Base-by-base conservation (phyloP, 176 grass and related monocot species). In the Oryza brachyantha region DNA sequence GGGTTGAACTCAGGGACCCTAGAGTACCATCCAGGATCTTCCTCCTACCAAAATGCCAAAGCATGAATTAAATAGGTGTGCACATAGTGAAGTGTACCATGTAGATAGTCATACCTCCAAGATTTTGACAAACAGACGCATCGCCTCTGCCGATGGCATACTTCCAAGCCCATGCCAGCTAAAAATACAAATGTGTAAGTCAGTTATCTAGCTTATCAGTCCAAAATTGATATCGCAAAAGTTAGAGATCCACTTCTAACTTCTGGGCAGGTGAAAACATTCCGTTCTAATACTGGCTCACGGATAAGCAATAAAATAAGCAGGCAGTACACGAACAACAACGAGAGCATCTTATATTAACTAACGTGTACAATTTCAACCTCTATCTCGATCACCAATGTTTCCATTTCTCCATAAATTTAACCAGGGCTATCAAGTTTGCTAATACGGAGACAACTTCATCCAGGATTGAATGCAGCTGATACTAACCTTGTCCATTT, bases 11-110 rank as follows among this genome's bases (percentile, higher is more conserved):
- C 92, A 42, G 85, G 78, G 71, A 96, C 84, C 64, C 81, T 93
- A 63, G 92, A 93, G 76, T 89, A 99, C 96, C 96, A 99, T 66
- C 90, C 93, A 82, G 96, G 90, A 99, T 93, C 96, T 93, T 99
- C 96, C 80, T 99, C 92, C 96, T 99, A 79, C 37, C 57, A 85
- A 45, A 24, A 57, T 19, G 73, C 2, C 46, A 79, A 78, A 64
- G 70, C 46, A 76, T 25, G 40, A 50, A 27, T 72, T 66, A 69
- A 61, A 79, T 73, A 65, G 34, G 7, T 64, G 61, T 73, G 75
- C 55, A 80, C 21, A 76, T 27, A 27, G 14, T 29, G 22, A 74
- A 75, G 26, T 81, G 58, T 64, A 77, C 43, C 52, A 59, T 35
- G 32, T 52, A 37, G 76, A 25, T 27, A 58, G 17, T 71, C 40